These are phyloP conservation scores for Rugosomyces carneus DNA, from an alignment of 1,284 basidiomycete species.

Conservation along the genomic window DNA sequence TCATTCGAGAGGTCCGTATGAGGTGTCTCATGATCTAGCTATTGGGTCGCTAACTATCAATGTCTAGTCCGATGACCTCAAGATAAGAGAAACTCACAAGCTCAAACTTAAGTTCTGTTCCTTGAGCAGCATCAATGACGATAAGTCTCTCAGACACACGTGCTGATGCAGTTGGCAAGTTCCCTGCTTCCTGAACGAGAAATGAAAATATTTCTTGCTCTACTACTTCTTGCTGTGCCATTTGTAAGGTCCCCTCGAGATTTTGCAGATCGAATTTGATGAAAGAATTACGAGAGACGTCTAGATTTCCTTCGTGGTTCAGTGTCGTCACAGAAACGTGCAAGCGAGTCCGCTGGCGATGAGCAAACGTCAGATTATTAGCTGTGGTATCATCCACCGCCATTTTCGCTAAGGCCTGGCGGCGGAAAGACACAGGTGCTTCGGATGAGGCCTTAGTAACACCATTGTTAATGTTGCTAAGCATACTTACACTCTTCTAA, in stretches of 20 bases:
- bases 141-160: slow-evolving; percentile 71
- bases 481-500: slow-evolving; percentile 61
- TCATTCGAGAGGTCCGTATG: slow-evolving; percentile 9
- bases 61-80: not conserved
- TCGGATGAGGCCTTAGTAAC: slow-evolving; percentile 12
- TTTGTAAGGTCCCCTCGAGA: slow-evolving; percentile 45
- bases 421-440: slow-evolving; percentile 60
- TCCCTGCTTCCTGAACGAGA: slow-evolving; percentile 66
- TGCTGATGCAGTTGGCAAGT: slow-evolving; percentile 63
- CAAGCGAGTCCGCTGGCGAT: slow-evolving; percentile 53
- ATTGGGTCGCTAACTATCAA: not conserved
- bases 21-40: slow-evolving; percentile 23
- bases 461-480: slow-evolving; percentile 5
- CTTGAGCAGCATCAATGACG: slow-evolving; percentile 64
- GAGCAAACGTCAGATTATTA: slow-evolving; percentile 52
- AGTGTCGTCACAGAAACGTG: slow-evolving; percentile 45
- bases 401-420: slow-evolving; percentile 63
- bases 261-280: slow-evolving; percentile 27
- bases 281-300: slow-evolving; percentile 34
- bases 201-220: slow-evolving; percentile 73
- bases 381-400: slow-evolving; percentile 39
- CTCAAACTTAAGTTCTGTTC: slow-evolving; percentile 63
- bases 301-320: slow-evolving; percentile 27
- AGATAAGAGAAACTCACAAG: slow-evolving; percentile 36
- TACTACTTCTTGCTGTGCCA: slow-evolving; percentile 63